Evolutionary conservation across 2,329 filamentous ascomycete species (phyloP).

Genomic region (Fusarium oxysporum): DNA sequence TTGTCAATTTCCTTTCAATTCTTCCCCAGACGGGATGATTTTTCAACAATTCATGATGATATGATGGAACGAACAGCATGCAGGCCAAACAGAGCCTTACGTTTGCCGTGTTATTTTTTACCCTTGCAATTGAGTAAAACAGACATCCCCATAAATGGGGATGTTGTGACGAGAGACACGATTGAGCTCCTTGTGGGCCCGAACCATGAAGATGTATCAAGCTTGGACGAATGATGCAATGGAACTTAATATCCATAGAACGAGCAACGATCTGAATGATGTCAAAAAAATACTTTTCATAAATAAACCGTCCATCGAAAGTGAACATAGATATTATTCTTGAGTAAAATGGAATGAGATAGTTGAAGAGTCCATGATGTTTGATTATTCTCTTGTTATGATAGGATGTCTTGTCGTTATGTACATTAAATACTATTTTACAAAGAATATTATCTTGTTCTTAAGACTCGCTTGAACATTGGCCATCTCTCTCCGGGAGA

Average conservation of each 20-base stretch:
- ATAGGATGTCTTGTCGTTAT: conserved; percentile 15
- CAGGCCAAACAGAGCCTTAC: conserved; percentile 44
- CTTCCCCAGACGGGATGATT: conserved; percentile 24
- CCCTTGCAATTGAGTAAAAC: conserved; percentile 24
- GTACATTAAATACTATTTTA: conserved; percentile 36
- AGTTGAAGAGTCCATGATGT: neutral
- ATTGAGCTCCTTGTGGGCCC: conserved; percentile 21
- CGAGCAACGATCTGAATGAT: conserved; percentile 43
- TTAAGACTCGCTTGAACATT: conserved; percentile 10
- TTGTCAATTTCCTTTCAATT: conserved; percentile 25
- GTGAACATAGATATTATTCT: neutral
- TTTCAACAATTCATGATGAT: conserved; percentile 45
- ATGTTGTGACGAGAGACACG: conserved; percentile 33
- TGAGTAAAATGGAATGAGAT: neutral
- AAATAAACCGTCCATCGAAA: neutral
- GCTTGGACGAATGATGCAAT: conserved; percentile 24
- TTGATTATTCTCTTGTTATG: conserved; percentile 2
- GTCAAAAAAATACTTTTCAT: conserved; percentile 4
- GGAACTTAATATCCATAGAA: conserved; percentile 44
- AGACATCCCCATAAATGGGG: conserved; percentile 5
- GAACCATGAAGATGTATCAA: conserved; percentile 7
- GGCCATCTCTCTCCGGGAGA: conserved; percentile 27
- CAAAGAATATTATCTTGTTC: conserved; percentile 31
- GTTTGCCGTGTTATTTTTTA: conserved; percentile 39
- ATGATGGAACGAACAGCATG: conserved; percentile 46